Evolutionary conservation across 805 yeast species (phyloP).

Genomic region (Saccharomycopsis amapae): DNA sequence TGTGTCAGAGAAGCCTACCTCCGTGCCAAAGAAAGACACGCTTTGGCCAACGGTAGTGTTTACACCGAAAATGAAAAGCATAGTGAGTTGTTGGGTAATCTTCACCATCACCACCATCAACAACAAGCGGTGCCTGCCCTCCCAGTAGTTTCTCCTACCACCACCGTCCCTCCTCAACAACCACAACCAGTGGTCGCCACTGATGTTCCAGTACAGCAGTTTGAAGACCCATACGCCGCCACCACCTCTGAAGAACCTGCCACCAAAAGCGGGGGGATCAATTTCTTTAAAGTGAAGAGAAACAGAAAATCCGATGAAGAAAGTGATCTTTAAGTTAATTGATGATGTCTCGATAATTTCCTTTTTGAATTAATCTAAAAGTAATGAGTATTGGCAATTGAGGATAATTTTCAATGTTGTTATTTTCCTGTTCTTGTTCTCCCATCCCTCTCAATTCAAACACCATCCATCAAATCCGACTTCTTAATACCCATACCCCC

Average conservation of each 20-base stretch:
- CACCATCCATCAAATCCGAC: too few species aligned
- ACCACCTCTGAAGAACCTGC: conserved; percentile 5
- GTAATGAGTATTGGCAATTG: too few species aligned
- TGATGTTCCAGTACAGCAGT: neutral
- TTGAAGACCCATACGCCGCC: conserved; percentile 18
- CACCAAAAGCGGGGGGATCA: conserved; percentile 19
- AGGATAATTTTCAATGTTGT: too few species aligned
- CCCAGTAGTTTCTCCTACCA: neutral
- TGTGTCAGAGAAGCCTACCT: conserved; percentile 20
- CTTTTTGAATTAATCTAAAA: too few species aligned
- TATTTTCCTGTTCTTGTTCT: too few species aligned
- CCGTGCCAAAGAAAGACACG: conserved; percentile 19
- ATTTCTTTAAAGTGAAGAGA: conserved; percentile 21
- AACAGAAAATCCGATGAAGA: conserved; percentile 21
- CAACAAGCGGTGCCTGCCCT: neutral
- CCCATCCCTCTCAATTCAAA: too few species aligned
- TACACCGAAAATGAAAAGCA: conserved; percentile 11
- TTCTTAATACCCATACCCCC: too few species aligned
- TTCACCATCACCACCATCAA: too few species aligned
- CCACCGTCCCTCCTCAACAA: conserved; percentile 1
- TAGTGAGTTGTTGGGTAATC: conserved; percentile 8
- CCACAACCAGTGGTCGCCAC: conserved; percentile 3
- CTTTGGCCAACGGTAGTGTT: conserved; percentile 17
- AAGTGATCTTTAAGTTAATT: neutral
- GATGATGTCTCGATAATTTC: too few species aligned